These are phyloP conservation scores for Tuber indicum DNA, from an alignment of 495 filamentous ascomycete species.

Conservation along the genomic window DNA sequence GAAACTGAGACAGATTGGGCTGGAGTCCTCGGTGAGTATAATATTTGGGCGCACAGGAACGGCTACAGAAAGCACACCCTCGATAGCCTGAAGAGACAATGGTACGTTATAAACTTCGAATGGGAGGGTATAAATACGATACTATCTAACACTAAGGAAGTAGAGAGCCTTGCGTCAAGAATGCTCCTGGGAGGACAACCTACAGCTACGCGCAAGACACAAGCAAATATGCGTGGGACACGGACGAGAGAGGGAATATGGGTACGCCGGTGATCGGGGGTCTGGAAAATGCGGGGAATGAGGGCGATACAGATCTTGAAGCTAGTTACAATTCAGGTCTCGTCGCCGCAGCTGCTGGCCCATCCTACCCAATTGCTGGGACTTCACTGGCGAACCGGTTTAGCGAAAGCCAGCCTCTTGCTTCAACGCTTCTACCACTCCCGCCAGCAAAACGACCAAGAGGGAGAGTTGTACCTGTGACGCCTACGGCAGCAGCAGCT, in stretches of 20 bases:
- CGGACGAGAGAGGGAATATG: background rate
- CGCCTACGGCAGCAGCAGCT: background rate
- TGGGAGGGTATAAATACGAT: background rate
- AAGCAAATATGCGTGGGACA: background rate
- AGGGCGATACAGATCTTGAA: background rate
- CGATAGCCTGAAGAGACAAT: slow-evolving; percentile 32
- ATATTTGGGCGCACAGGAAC: slow-evolving; percentile 26
- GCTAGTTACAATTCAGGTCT: background rate
- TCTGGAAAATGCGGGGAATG: background rate
- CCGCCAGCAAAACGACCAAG: background rate
- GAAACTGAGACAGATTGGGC: slow-evolving; percentile 23
- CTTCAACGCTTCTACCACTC: background rate
- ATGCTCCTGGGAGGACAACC: background rate
- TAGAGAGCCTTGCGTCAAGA: slow-evolving; percentile 27
- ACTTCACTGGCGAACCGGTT: background rate
- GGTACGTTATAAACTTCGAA: slow-evolving; percentile 11
- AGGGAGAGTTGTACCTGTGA: background rate
- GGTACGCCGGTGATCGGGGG: background rate
- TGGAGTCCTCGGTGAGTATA: slow-evolving; percentile 24
- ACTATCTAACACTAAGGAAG: slow-evolving; percentile 6
- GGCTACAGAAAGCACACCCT: slow-evolving; percentile 22
- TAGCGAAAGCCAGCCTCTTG: background rate
- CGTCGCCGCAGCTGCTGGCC: background rate
- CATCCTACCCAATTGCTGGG: background rate
- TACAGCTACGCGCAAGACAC: slow-evolving; percentile 1